Evolutionary conservation across 192 early-diverging fungal species (phyloP).

Genomic region (Coemansia erecta): DNA sequence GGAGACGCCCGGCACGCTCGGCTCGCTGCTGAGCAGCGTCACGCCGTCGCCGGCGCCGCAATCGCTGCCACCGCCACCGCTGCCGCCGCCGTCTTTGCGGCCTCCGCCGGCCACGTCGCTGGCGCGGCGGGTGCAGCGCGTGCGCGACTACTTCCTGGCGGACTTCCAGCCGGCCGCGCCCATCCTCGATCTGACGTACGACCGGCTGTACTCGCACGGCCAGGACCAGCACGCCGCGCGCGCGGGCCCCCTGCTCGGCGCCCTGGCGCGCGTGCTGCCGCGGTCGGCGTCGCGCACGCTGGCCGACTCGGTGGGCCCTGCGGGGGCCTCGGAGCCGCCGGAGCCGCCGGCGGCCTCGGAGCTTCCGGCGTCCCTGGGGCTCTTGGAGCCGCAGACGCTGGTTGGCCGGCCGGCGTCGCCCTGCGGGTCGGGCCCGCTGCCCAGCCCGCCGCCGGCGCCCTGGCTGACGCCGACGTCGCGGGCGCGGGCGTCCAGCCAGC

Average conservation of each 20-base stretch:
- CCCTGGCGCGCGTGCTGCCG: slow-evolving; percentile 29
- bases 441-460: slow-evolving; percentile 25
- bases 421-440: not conserved
- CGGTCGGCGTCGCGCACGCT: slow-evolving; percentile 22
- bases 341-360: no score
- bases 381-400: no score
- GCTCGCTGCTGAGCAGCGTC: no score
- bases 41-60: no score
- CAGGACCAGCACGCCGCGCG: slow-evolving; percentile 1
- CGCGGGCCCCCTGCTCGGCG: no score
- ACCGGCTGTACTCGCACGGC: slow-evolving; percentile 42
- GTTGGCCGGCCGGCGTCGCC: not conserved
- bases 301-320: no score
- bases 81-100: slow-evolving; percentile 6
- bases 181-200: slow-evolving; percentile 50
- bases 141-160: slow-evolving; percentile 48
- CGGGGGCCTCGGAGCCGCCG: no score
- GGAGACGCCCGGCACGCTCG: no score
- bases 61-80: not conserved
- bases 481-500: slow-evolving; percentile 21
- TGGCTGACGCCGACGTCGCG: slow-evolving; percentile 11
- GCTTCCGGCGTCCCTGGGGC: no score
- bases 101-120: not conserved
- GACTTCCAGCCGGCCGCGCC: slow-evolving; percentile 43
- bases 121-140: slow-evolving; percentile 10